These are phyloP conservation scores for Diutina siamensis DNA, from an alignment of 1,139 yeast species.

Conservation along the genomic window DNA sequence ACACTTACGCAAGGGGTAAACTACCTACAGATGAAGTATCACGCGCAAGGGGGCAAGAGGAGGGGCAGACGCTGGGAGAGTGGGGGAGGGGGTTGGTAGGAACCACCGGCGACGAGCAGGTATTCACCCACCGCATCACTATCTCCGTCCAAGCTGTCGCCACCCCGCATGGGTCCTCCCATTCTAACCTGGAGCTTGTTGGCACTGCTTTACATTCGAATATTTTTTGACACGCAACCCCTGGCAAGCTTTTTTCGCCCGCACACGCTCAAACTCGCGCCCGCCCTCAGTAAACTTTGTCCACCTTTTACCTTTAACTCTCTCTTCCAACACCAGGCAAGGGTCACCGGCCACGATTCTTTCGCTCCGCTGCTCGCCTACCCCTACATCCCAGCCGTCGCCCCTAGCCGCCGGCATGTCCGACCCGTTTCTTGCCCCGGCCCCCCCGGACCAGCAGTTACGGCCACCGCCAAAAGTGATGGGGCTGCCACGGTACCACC, in stretches of 20 bases:
- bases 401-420: conserved; percentile 3
- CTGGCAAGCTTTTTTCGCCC: background rate
- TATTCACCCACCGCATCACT: no score
- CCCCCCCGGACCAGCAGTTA: background rate
- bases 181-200: no score
- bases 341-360: conserved; percentile 3
- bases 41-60: background rate
- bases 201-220: no score
- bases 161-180: no score
- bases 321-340: background rate
- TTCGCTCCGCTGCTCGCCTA: conserved; percentile 1
- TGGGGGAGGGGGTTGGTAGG: background rate
- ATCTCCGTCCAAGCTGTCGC: no score
- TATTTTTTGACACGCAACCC: background rate
- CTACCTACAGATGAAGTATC: background rate
- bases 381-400: background rate
- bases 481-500: conserved; percentile 2
- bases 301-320: background rate
- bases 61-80: background rate
- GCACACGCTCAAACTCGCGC: background rate
- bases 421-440: conserved; percentile 3
- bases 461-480: conserved; percentile 1
- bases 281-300: background rate
- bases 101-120: no score
- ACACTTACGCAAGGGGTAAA: background rate